Evolutionary conservation across 805 yeast genomes (phyloP), one percentile per base, ranked within the genome.

Genomic region (Schwanniomyces sp.): DNA sequence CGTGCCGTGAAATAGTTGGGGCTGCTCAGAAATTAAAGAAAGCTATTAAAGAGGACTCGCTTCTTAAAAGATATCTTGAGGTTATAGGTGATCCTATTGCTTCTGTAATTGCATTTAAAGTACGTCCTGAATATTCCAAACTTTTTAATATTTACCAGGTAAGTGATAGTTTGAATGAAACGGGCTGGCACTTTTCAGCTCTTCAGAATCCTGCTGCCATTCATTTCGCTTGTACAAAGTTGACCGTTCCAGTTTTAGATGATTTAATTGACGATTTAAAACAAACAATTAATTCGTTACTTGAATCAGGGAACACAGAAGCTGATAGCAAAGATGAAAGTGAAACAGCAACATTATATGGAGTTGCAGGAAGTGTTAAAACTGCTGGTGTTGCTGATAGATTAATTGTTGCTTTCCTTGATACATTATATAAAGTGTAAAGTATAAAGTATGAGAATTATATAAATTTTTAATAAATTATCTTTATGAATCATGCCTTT

Each of bases 311-410:
- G 5, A 25, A 34, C 12, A 7, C 39, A 7, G 49, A 32, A 5
- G 50, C 43, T 5, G 79, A 81, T 17, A 53, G 57, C 28, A 55
- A 50, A 4, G 54, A 56, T 1, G 50, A 57, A 11, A 64, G 80
- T 34, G 89, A 87, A 48, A 89, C 96, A 1, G 94, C 96, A 12
- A 96, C 94, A 3, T 62, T 92, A 40, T 92, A 92, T 60, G 99
- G 99, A 55, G 95, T 92, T 41, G 98, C 98, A 2, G 97, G 97
- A 7, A 88, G 94, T 59, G 81, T 94, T 18, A 73, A 80, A 48
- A 90, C 97, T 0, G 79, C 84, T 0, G 94, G 96, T 2, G 83
- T 94, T 11, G 97, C 91, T 9, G 96, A 87, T 49, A 76, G 78
- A 47, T 66, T 92, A 9, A 86, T 92, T 36, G 86, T 79, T 11